Base-by-base conservation (phyloP, 176 grass and related monocot genomes). In the Pontederia crassipes region DNA sequence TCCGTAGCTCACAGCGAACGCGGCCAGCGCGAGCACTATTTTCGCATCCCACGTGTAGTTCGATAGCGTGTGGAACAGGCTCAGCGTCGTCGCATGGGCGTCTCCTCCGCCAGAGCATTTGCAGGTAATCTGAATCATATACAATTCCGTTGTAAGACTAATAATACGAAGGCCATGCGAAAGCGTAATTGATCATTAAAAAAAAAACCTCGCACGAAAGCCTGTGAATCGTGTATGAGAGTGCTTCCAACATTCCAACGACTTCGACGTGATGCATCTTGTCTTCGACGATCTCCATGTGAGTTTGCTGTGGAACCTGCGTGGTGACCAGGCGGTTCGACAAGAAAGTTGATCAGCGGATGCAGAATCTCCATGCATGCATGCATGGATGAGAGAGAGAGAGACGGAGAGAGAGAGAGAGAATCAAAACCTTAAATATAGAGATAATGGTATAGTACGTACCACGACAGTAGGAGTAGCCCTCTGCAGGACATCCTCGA, bases 41-140 rank as follows among this genome's bases (percentile, higher is more conserved):
- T 82, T 82, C 46, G 74, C 74, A 49, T 77, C 80, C 80, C 80
- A 82, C 4, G 70, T 54, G 68, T 77, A 82, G 62, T 17, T 55
- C 9, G 74, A 57, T 18, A 82, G 15, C 15, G 47, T 54, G 29
- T 77, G 24, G 48, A 82, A 62, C 49, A 82, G 32, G 40, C 7
- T 55, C 24, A 82, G 10, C 11, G 80, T 73, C 5, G 69, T 82
- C 35, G 68, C 35, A 8, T 82, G 80, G 1, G 80, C 56, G n/a
- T 82, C 80, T 9, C 9, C 29, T 40, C 79, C 67, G 4, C 68
- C 48, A 16, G 68, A 73, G 46, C 74, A 82, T 74, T 58, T 82
- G 69, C 48, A 77, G 46, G 49, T 52, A 9, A 82, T 58, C 80
- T 82, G 61, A 9, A 49, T 4, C 55, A 58, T 8, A 8, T 8